These are phyloP conservation scores for Fragaria vesca DNA, from an alignment of 306 rosid species.

Conservation along the genomic window DNA sequence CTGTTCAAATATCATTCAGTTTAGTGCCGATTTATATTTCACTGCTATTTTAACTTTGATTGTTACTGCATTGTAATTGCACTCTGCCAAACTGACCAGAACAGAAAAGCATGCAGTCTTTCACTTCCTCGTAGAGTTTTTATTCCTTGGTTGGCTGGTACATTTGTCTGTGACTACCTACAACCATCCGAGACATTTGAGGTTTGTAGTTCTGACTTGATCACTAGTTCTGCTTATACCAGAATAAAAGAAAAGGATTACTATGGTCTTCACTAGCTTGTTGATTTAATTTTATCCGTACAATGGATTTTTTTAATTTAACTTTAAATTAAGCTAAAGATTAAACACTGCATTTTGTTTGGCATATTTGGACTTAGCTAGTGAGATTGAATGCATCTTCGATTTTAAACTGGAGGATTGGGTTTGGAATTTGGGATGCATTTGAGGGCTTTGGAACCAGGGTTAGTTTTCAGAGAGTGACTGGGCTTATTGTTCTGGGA, in stretches of 20 bases:
- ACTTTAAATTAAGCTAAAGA: background rate
- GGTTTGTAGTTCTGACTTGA: constrained; percentile 44
- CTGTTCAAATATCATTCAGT: background rate
- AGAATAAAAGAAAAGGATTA: background rate
- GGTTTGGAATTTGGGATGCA: background rate
- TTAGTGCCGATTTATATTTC: background rate
- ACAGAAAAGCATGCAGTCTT: constrained; percentile 68
- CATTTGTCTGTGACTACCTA: constrained; percentile 75
- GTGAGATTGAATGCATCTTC: background rate
- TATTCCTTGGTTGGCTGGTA: constrained; percentile 80
- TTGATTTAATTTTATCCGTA: background rate
- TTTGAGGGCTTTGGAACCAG: background rate
- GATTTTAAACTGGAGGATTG: background rate
- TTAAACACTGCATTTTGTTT: background rate
- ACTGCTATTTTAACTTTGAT: background rate
- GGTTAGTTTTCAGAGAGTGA: background rate
- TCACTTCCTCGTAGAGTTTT: constrained; percentile 89
- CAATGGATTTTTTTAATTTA: background rate
- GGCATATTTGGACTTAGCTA: background rate
- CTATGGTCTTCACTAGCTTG: background rate
- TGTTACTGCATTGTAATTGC: background rate
- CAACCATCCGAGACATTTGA: constrained; percentile 79
- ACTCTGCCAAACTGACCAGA: constrained; percentile 4
- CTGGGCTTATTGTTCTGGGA: background rate
- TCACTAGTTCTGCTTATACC: background rate